phyloP scores from a whole-genome alignment of 2,329 filamentous ascomycete species.

The Epichloe bromicola region DNA sequence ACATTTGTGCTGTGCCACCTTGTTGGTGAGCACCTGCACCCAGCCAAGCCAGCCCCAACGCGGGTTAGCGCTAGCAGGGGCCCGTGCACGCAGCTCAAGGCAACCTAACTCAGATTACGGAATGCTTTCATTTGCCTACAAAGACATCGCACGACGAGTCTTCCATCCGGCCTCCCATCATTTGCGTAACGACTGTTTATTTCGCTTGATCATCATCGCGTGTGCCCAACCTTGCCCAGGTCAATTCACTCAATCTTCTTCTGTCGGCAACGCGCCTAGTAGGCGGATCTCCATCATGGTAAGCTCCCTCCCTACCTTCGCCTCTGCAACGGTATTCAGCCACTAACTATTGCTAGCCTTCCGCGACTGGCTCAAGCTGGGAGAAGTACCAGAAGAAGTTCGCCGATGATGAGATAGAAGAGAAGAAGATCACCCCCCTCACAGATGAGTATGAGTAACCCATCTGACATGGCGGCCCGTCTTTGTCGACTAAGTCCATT shows the following conservation, averaged over 20 bases:
- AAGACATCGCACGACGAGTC: conserved; percentile 8
- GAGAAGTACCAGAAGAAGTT: conserved; percentile 98
- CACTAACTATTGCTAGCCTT: conserved; percentile 51
- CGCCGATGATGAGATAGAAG: conserved; percentile 90
- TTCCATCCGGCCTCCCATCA: background rate
- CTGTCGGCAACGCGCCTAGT: conserved; percentile 10
- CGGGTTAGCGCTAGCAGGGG: conserved; percentile 15
- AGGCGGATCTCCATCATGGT: conserved; percentile 29
- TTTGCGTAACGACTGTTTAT: background rate
- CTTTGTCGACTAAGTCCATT: conserved; percentile 12
- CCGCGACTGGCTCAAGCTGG: conserved; percentile 87
- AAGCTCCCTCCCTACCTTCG: conserved; percentile 9
- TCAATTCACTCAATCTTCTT: background rate
- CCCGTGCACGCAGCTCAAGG: conserved; percentile 26
- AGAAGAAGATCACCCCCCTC: conserved; percentile 98
- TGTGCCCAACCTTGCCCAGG: background rate
- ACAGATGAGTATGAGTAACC: conserved; percentile 72
- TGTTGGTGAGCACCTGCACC: conserved; percentile 2
- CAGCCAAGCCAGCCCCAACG: conserved; percentile 6
- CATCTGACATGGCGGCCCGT: background rate
- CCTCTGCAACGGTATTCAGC: conserved; percentile 2
- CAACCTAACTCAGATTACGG: conserved; percentile 25
- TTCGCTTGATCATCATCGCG: background rate
- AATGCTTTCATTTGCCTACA: conserved; percentile 20
- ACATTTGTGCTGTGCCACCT: conserved; percentile 2